Base-by-base conservation (phyloP, 805 yeast species). In the Ogataea angusta region DNA sequence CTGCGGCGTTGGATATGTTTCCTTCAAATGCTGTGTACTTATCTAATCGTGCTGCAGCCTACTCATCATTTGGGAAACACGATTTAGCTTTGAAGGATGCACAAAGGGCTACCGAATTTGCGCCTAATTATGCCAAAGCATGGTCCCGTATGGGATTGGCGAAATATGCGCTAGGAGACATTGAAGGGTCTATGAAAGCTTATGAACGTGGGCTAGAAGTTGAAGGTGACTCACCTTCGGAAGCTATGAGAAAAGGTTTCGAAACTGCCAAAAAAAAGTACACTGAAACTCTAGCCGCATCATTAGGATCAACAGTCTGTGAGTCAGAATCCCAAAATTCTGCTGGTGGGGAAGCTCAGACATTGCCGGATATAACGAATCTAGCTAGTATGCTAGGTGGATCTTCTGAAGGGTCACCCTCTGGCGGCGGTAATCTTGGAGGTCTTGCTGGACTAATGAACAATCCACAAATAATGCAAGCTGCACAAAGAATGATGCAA, bases 21-120 rank as follows among this genome's bases (percentile, higher is more conserved):
- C 79, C 89, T 40, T 63, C 72, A 13, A 89, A 88, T 61, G 89
- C 90, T 13, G 86, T 93, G 15, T 93, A 82, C 64, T 78, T 76
- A 47, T 89, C 98, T 25, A 93, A 93, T 68, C 80, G 99, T 59
- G 98, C 99, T 10, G 99, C 99, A 30, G 98, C 98, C 3, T 80
- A 85, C 65, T 85, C 95, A 9, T 86, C 96, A 5, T 56, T 76
- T 22, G 75, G 78, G 48, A 70, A 88, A 46, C 90, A 85, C 59
- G 83, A 78, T 12, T 68, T 75, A 47, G 98, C 99, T 3, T 76
- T 85, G 29, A 69, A 69, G 32, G 99, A 93, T 62, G 96, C 98
- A 21, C 75, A 84, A 55, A 69, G 70, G 40, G 96, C 99, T 30
- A 80, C 88, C 42, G 74, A 76, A 46, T 68, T 81, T 38, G 89